Evolutionary conservation across 257 asterid species (phyloP).

Genomic region (Solanum bulbocastanum): DNA sequence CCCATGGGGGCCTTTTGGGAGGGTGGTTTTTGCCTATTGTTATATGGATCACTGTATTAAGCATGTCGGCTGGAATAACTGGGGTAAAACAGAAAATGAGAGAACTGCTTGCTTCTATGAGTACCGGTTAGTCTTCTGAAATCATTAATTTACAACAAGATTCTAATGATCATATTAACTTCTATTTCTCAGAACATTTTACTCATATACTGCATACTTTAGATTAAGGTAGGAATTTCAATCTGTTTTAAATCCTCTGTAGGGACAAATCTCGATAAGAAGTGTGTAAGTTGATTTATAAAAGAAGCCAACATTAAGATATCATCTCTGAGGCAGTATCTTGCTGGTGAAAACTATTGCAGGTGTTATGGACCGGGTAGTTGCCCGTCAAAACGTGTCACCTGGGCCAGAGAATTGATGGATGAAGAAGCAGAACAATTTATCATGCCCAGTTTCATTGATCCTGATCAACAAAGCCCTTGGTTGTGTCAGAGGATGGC

Average conservation of each 20-base stretch:
- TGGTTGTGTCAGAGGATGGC: conserved; percentile 81
- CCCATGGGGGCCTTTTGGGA: conserved; percentile 98
- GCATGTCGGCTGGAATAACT: conserved; percentile 83
- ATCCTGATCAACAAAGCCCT: conserved; percentile 62
- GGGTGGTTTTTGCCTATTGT: conserved; percentile 78
- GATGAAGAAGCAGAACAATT: conserved; percentile 85
- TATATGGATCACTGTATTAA: conserved; percentile 70
- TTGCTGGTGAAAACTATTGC: not conserved
- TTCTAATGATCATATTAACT: not conserved
- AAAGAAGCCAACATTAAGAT: not conserved
- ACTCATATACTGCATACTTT: not conserved
- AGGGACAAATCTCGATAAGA: not conserved
- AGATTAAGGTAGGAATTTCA: not conserved
- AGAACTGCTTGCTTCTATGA: conserved; percentile 95
- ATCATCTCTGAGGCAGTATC: not conserved
- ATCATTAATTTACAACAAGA: not conserved
- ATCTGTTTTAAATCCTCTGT: not conserved
- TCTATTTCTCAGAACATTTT: not conserved
- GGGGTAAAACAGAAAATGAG: conserved; percentile 91
- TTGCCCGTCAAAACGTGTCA: conserved; percentile 64
- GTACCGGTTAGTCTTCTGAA: conserved; percentile 47
- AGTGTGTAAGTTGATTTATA: not conserved
- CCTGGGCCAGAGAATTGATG: conserved; percentile 78
- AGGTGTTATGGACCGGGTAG: conserved; percentile 93
- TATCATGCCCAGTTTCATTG: conserved; percentile 56